A percentile compares a stretch with the other conserved stretches of the same genome.
phyloP scores from a whole-genome alignment of 2,329 filamentous ascomycete species.

The Ophiocordyceps polyrhachis-furcata region DNA sequence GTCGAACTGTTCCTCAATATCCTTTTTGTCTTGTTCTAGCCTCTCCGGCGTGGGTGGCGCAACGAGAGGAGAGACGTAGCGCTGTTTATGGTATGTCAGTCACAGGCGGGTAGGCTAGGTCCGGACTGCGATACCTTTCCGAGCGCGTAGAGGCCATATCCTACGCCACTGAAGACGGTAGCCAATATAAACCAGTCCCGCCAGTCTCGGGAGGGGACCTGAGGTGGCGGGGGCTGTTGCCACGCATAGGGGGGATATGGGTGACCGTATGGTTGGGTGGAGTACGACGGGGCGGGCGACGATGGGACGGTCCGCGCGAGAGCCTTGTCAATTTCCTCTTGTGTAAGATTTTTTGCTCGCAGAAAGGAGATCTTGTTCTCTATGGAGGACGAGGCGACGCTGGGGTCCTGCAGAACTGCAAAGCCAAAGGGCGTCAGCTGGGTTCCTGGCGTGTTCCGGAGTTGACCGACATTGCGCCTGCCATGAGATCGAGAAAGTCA shows the following conservation, averaged over 20 bases:
- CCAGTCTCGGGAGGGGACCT: conserved; percentile 72
- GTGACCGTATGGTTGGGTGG: conserved; percentile 23
- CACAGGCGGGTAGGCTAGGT: neutral
- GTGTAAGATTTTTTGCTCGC: conserved; percentile 89
- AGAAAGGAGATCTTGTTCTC: conserved; percentile 88
- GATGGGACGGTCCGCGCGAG: conserved; percentile 51
- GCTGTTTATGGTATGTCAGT: conserved; percentile 25
- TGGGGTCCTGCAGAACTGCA: conserved; percentile 86
- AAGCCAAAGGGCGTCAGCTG: neutral
- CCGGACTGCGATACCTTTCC: conserved; percentile 46
- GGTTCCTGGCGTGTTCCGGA: conserved; percentile 2
- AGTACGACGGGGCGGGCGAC: conserved; percentile 11
- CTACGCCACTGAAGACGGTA: conserved; percentile 74
- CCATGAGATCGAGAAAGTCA: neutral
- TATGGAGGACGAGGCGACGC: conserved; percentile 70
- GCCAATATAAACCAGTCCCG: conserved; percentile 99
- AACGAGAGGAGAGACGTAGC: conserved; percentile 81
- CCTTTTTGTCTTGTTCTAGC: conserved; percentile 82
- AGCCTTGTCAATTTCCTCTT: conserved; percentile 81
- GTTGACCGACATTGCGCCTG: conserved; percentile 24
- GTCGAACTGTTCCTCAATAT: conserved; percentile 84
- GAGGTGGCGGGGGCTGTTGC: conserved; percentile 40
- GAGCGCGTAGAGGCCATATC: conserved; percentile 75
- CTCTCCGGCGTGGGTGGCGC: conserved; percentile 87
- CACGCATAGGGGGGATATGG: conserved; percentile 34